Conservation (phyloP, 1,284 basidiomycete genomes). For the Gymnopus androsaceus region DNA sequence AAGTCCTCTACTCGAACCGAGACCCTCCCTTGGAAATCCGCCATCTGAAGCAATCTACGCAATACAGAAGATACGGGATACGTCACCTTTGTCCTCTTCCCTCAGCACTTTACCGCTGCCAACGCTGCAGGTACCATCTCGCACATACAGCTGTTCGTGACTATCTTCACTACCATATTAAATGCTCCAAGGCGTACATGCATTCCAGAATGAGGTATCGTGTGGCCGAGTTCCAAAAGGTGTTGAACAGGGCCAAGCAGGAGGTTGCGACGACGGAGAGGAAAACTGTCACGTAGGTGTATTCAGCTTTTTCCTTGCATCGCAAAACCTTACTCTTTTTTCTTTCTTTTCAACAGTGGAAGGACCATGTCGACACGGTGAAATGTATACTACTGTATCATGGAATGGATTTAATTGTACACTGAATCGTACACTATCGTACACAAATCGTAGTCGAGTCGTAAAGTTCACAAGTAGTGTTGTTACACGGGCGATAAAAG, state of each 20-base stretch:
- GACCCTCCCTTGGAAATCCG: constrained; percentile 97
- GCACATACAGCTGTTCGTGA: constrained; percentile 96
- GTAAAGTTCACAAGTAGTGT: background rate
- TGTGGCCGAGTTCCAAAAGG: constrained; percentile 96
- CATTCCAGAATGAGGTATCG: constrained; percentile 96
- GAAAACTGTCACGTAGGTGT: constrained; percentile 86
- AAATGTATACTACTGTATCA: constrained; percentile 7
- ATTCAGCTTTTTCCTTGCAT: constrained; percentile 1
- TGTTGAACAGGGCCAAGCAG: constrained; percentile 97
- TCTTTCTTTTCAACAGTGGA: constrained; percentile 14
- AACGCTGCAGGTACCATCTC: constrained; percentile 86
- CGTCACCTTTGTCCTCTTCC: constrained; percentile 98
- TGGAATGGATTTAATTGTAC: constrained; percentile 1
- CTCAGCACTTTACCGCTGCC: constrained; percentile 87
- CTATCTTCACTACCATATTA: constrained; percentile 99
- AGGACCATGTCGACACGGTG: constrained; percentile 22
- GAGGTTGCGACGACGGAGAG: constrained; percentile 84
- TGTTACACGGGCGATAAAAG: background rate
- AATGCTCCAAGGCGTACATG: constrained; percentile 99
- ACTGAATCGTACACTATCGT: background rate
- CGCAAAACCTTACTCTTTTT: background rate
- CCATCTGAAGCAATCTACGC: constrained; percentile 78
- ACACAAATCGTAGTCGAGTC: background rate
- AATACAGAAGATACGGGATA: constrained; percentile 93
- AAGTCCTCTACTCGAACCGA: constrained; percentile 95